Base-by-base conservation (phyloP, 805 yeast genomes). In the Maudiozyma pseudohumilis region DNA sequence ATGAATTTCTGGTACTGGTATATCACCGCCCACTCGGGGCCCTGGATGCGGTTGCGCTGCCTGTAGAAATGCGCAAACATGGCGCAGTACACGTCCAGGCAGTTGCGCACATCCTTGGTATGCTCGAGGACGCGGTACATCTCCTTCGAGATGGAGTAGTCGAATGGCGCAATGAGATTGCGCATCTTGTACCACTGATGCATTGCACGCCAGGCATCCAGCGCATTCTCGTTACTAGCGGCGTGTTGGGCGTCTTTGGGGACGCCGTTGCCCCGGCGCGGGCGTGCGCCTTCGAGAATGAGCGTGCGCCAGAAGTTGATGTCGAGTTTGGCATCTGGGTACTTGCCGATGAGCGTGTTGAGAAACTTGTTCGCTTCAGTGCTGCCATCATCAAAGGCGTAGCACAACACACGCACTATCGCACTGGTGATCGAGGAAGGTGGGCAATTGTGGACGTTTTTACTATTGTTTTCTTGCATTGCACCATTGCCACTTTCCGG, bases 251-350 rank as follows among this genome's bases (percentile, higher is more conserved):
- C n/a, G 6, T 28, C 5, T 17, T 28, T 20, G n/a, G n/a, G n/a
- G n/a, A n/a, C n/a, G n/a, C n/a, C n/a, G 4, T 13, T 19, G 16
- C 31, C 31, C 15, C 32, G 18, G 8, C 34, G 30, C 3, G 39
- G 25, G 22, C 25, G 25, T 7, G 35, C 37, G 22, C 51, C 42
- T 43, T 50, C 42, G 24, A 49, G 49, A 6, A 48, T 35, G 13
- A 50, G 26, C 19, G 25, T 42, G 34, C 53, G 44, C 62, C 62
- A 57, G 29, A 55, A 55, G 4, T 35, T 9, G n/a, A 19, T 29
- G 29, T 47, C 42, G 24, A 57, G 39, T 3, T 44, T 35, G 9
- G 54, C 35, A 3, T 43, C 32, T 1, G 58, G 53, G 34, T 49
- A 53, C 18, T 29, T 38, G 8, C 35, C 34, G n/a, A 49, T 35